These are phyloP conservation scores for Circinella minor DNA, from an alignment of 371 early-diverging fungal species.

Conservation along the genomic window DNA sequence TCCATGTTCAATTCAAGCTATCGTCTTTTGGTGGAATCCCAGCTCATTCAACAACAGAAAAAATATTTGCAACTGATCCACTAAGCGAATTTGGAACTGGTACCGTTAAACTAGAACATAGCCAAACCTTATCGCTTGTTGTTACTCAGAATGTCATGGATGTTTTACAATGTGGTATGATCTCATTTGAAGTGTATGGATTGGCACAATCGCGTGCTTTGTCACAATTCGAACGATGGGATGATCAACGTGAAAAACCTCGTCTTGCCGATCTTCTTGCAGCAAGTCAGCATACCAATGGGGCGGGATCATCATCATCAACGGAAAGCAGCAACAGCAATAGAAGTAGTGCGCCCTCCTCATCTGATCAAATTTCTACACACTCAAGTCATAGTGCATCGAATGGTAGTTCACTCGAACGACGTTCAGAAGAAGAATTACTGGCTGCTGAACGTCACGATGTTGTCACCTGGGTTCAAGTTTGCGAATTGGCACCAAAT, in stretches of 20 bases:
- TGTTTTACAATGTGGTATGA: conserved; percentile 42
- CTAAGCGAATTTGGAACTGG: conserved; percentile 52
- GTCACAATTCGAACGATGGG: conserved; percentile 33
- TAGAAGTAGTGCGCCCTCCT: background rate
- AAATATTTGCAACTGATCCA: conserved; percentile 66
- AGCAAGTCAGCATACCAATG: conserved; percentile 15
- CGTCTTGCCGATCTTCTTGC: conserved; percentile 18
- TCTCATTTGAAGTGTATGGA: conserved; percentile 71
- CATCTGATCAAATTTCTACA: conserved; percentile 8
- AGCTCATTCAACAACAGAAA: conserved; percentile 43
- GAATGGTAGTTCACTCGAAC: conserved; percentile 32
- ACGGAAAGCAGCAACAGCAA: background rate
- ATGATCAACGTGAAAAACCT: conserved; percentile 39
- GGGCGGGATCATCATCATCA: background rate
- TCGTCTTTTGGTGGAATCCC: conserved; percentile 63
- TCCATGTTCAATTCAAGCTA: conserved; percentile 81
- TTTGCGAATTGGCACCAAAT: conserved; percentile 69
- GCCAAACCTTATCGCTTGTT: conserved; percentile 63
- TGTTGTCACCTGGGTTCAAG: conserved; percentile 69
- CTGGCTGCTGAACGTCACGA: conserved; percentile 70
- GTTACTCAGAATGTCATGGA: conserved; percentile 54
- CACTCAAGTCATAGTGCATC: conserved; percentile 12
- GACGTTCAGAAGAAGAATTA: conserved; percentile 69
- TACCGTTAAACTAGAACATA: conserved; percentile 61
- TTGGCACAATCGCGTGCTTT: conserved; percentile 50